phyloP scores from a whole-genome alignment of 352 stramenopile species.

The Phytophthora uliginosa region DNA sequence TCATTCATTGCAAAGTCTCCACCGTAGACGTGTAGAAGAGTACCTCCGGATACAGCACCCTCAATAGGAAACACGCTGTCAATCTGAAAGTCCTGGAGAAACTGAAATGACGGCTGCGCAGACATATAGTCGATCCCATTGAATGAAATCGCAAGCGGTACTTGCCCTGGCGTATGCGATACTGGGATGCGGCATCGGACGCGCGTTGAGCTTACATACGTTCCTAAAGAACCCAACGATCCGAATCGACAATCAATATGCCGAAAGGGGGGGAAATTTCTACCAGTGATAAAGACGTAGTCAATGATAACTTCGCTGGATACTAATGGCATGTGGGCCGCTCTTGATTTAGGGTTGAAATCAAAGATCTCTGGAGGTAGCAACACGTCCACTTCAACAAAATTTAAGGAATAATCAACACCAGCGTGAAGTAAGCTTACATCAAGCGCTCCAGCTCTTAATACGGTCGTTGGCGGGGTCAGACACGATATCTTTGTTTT shows the following conservation, averaged over 20 bases:
- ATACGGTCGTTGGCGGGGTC: conserved; percentile 3
- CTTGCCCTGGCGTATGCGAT: conserved; percentile 24
- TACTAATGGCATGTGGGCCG: conserved; percentile 7
- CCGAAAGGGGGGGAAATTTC: conserved; percentile 57
- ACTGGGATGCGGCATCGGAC: conserved; percentile 58
- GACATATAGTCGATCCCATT: conserved; percentile 71
- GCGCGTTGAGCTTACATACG: conserved; percentile 43
- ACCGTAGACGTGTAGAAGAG: conserved; percentile 67
- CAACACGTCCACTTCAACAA: conserved; percentile 36
- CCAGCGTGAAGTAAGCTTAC: conserved; percentile 31
- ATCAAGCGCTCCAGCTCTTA: conserved; percentile 22
- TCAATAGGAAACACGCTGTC: conserved; percentile 48
- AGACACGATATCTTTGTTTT: conserved; percentile 31
- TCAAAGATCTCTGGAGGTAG: conserved; percentile 43
- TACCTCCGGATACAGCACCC: conserved; percentile 68
- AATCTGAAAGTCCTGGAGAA: conserved; percentile 44
- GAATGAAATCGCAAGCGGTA: conserved; percentile 63
- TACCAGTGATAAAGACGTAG: conserved; percentile 41
- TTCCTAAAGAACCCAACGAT: conserved; percentile 30
- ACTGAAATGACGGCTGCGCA: conserved; percentile 46
- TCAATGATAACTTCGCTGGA: conserved; percentile 6
- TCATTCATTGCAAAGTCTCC: conserved; percentile 54
- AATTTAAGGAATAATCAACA: conserved; percentile 36
- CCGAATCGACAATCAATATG: conserved; percentile 52
- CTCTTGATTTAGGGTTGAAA: conserved; percentile 35